These are phyloP conservation scores for Malus hybrid DNA, from an alignment of 331 rosid genomes.

Conservation along the genomic window DNA sequence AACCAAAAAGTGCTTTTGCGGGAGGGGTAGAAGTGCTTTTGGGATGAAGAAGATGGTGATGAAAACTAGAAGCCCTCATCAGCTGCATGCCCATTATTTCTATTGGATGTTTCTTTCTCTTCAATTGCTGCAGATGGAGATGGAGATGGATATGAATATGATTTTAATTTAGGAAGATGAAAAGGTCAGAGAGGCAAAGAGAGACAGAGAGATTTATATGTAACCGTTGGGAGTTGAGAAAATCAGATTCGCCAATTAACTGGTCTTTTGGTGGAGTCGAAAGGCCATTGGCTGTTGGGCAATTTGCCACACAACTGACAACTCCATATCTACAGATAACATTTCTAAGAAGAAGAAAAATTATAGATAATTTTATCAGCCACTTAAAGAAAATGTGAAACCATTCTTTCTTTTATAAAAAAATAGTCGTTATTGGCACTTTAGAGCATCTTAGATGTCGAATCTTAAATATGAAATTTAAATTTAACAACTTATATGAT, in stretches of 20 bases:
- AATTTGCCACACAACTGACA: background rate
- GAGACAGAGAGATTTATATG: too few species aligned
- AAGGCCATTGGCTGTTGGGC: conserved; percentile 11
- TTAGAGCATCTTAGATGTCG: too few species aligned
- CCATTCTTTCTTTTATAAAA: too few species aligned
- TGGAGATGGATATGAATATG: background rate
- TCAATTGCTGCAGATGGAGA: background rate
- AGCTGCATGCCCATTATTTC: conserved; percentile 25
- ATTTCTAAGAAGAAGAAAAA: background rate
- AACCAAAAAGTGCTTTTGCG: background rate
- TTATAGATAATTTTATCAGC: background rate
- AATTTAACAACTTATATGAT: too few species aligned
- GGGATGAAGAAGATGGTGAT: conserved; percentile 9
- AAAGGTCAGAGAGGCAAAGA: background rate
- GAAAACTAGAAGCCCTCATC: conserved; percentile 17
- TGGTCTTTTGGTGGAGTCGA: conserved; percentile 35
- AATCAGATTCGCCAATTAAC: background rate
- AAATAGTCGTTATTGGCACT: too few species aligned
- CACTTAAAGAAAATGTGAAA: background rate
- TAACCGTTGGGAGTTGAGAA: background rate
- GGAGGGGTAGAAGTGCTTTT: background rate
- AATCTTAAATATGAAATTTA: too few species aligned
- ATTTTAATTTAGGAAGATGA: background rate
- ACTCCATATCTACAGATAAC: background rate
- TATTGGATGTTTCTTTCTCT: background rate